Evolutionary conservation across 306 rosid species (phyloP).

Genomic region (Quercus aquifolioides): DNA sequence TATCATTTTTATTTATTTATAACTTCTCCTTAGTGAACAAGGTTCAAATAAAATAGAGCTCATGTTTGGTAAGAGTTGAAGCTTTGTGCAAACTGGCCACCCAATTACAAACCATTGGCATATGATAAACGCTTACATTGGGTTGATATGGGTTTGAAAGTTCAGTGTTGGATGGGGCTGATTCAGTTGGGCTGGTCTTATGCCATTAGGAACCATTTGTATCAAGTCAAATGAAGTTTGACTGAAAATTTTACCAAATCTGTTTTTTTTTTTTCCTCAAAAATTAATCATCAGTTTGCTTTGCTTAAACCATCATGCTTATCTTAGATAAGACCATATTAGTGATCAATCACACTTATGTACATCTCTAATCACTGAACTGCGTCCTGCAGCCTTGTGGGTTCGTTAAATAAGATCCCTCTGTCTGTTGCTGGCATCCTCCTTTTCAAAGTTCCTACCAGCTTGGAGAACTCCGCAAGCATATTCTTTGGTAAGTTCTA

Average conservation of each 20-base stretch:
- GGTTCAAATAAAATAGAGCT: background rate
- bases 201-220: background rate
- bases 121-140: background rate
- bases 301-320: background rate
- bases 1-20: no score
- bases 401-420: constrained; percentile 97
- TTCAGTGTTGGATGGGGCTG: background rate
- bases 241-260: background rate
- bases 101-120: background rate
- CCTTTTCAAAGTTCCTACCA: constrained; percentile 89
- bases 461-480: constrained; percentile 89
- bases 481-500: constrained; percentile 78
- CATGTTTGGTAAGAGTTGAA: background rate
- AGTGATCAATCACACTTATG: background rate
- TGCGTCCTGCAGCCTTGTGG: constrained; percentile 78
- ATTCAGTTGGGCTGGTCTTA: background rate
- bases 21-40: background rate
- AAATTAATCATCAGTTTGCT: background rate
- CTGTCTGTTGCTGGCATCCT: constrained; percentile 89
- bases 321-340: background rate
- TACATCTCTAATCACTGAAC: constrained; percentile 24
- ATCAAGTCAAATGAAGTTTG: background rate
- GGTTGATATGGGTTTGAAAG: constrained; percentile 1
- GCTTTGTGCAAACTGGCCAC: background rate
- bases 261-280: no score